Conservation (phyloP, 495 filamentous ascomycete genomes). For the Talaromyces ruber region DNA sequence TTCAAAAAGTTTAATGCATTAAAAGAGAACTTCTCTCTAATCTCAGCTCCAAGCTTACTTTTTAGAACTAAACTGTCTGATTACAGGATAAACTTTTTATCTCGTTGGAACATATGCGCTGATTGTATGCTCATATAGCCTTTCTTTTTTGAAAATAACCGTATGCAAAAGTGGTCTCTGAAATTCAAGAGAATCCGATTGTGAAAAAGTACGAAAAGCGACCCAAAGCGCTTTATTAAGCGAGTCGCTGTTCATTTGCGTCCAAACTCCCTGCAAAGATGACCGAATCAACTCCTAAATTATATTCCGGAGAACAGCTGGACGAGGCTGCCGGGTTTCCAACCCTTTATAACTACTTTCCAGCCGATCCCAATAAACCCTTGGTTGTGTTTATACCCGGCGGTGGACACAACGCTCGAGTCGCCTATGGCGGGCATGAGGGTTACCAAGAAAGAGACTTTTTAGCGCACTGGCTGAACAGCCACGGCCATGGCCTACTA, state of each 20-base stretch:
- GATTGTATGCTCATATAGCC: too few species aligned
- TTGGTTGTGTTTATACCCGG: slow-evolving; percentile 17
- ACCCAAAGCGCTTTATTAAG: neutral
- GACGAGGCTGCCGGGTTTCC: slow-evolving; percentile 13
- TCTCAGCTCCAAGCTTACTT: too few species aligned
- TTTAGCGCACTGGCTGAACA: slow-evolving; percentile 12
- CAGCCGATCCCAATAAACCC: slow-evolving; percentile 9
- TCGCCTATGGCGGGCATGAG: slow-evolving; percentile 19
- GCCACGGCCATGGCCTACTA: slow-evolving; percentile 12
- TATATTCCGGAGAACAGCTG: slow-evolving; percentile 14
- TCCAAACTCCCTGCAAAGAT: neutral
- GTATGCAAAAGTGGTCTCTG: too few species aligned
- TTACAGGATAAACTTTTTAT: too few species aligned
- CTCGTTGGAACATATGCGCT: too few species aligned
- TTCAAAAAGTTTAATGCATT: too few species aligned
- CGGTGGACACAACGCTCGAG: slow-evolving; percentile 11
- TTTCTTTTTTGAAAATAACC: too few species aligned
- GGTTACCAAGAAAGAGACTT: slow-evolving; percentile 11
- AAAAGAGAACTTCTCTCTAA: too few species aligned
- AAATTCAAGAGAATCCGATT: too few species aligned
- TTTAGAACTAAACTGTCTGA: too few species aligned
- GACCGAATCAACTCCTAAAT: neutral
- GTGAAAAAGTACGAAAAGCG: too few species aligned
- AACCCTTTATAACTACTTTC: slow-evolving; percentile 15
- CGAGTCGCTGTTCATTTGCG: neutral